phyloP scores from a whole-genome alignment of 2,329 filamentous ascomycete genomes.

The Akanthomyces dipterigenus region DNA sequence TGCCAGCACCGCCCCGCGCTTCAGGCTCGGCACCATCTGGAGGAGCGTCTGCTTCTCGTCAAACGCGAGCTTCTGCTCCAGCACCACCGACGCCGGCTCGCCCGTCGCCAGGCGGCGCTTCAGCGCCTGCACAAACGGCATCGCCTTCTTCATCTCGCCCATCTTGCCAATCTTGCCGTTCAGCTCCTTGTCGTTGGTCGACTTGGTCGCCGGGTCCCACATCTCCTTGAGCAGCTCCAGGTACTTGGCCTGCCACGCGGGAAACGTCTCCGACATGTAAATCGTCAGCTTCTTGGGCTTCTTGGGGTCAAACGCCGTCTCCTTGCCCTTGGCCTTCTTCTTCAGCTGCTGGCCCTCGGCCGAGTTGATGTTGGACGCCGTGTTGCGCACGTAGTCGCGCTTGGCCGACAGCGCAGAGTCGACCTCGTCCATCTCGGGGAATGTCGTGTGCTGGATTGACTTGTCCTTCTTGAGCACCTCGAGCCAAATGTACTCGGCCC shows the following conservation, averaged over 20 bases:
- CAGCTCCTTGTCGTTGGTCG: conserved; percentile 73
- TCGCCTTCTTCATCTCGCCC: conserved; percentile 91
- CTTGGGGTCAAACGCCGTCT: conserved; percentile 76
- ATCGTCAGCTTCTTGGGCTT: conserved; percentile 88
- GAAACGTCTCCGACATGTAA: conserved; percentile 73
- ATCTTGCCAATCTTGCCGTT: conserved; percentile 74
- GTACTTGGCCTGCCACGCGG: conserved; percentile 87
- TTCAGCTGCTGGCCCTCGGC: conserved; percentile 79
- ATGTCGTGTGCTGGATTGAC: conserved; percentile 73
- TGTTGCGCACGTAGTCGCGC: conserved; percentile 71
- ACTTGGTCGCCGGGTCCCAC: conserved; percentile 55
- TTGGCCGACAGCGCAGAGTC: conserved; percentile 64
- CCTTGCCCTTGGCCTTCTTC: conserved; percentile 90
- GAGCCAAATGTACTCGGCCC: conserved; percentile 89
- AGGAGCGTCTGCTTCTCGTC: conserved; percentile 70
- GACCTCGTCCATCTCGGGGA: conserved; percentile 59
- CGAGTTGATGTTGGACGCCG: conserved; percentile 68
- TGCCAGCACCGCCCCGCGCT: conserved; percentile 64
- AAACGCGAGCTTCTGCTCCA: conserved; percentile 80
- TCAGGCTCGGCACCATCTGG: conserved; percentile 74
- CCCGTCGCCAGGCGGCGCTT: conserved; percentile 76
- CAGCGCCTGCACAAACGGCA: conserved; percentile 87
- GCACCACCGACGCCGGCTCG: conserved; percentile 59
- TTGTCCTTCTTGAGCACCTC: conserved; percentile 74
- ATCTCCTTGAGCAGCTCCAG: conserved; percentile 69